phyloP scores from a whole-genome alignment of 208 protist species.

The Leishmania lainsoni region DNA sequence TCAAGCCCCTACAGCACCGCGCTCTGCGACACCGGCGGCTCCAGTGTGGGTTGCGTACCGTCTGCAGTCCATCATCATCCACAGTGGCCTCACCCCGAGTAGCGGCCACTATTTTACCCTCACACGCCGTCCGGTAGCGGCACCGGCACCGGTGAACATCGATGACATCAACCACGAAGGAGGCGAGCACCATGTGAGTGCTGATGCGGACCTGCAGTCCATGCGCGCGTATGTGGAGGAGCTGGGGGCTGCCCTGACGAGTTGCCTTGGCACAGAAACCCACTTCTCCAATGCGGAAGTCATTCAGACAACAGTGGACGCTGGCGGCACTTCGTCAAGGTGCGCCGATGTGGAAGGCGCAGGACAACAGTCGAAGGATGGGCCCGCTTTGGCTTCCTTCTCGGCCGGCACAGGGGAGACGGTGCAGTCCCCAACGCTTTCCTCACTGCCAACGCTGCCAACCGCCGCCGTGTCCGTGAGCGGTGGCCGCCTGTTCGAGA shows the following conservation, averaged over 20 bases:
- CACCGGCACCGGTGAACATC: background rate
- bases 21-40: background rate
- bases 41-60: conserved; percentile 45
- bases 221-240: conserved; percentile 11
- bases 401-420: background rate
- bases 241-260: conserved; percentile 11
- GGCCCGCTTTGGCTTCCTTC: background rate
- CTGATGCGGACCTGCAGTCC: background rate
- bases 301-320: background rate
- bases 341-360: background rate
- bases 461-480: conserved; percentile 11
- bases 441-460: background rate
- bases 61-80: conserved; percentile 58
- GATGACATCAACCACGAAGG: background rate
- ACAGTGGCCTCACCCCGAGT: conserved; percentile 64
- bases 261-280: background rate
- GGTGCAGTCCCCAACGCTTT: conserved; percentile 7
- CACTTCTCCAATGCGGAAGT: background rate
- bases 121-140: background rate
- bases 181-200: background rate
- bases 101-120: conserved; percentile 77
- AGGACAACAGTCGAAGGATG: background rate
- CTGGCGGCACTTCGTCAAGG: background rate
- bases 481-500: conserved; percentile 18
- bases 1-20: background rate